Conservation (phyloP, 768 basidiomycete species). For the Termitomyces bulborhizus region DNA sequence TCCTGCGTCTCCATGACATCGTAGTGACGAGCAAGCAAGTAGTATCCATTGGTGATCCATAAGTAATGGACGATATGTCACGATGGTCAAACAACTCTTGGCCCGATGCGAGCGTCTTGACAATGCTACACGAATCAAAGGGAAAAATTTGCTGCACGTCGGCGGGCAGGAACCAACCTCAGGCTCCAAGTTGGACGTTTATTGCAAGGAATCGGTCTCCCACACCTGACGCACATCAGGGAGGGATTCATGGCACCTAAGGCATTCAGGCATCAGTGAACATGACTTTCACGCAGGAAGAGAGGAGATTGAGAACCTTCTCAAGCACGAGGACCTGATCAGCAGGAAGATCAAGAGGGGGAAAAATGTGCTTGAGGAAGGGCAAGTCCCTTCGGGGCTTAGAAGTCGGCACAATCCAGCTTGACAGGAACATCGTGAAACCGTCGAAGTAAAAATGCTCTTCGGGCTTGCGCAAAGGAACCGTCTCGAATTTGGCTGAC, state of each 20-base stretch:
- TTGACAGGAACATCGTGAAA: conserved; percentile 98
- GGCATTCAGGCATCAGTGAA: conserved; percentile 93
- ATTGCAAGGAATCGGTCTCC: conserved; percentile 94
- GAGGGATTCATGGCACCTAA: conserved; percentile 96
- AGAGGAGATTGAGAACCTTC: conserved; percentile 86
- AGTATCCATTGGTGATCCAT: too few relatives aligned
- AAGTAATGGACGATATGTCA: too few relatives aligned
- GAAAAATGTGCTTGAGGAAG: conserved; percentile 96
- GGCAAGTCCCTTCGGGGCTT: conserved; percentile 94
- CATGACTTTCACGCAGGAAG: conserved; percentile 97
- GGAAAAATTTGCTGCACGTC: neutral
- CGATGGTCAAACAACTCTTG: conserved; percentile 16
- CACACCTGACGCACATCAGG: conserved; percentile 99
- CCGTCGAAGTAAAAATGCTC: conserved; percentile 67
- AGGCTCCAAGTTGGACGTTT: conserved; percentile 93
- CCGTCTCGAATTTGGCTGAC: conserved; percentile 90
- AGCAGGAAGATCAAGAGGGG: conserved; percentile 89
- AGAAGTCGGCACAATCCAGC: conserved; percentile 75
- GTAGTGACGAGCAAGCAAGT: conserved; percentile 21
- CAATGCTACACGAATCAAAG: conserved; percentile 58
- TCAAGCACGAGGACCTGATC: conserved; percentile 86
- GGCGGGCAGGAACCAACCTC: conserved; percentile 45
- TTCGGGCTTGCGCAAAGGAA: conserved; percentile 95
- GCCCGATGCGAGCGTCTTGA: conserved; percentile 73
- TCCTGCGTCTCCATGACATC: conserved; percentile 99